Conservation (phyloP, 83 land plant genomes). For the Diphasiastrum complanatum region DNA sequence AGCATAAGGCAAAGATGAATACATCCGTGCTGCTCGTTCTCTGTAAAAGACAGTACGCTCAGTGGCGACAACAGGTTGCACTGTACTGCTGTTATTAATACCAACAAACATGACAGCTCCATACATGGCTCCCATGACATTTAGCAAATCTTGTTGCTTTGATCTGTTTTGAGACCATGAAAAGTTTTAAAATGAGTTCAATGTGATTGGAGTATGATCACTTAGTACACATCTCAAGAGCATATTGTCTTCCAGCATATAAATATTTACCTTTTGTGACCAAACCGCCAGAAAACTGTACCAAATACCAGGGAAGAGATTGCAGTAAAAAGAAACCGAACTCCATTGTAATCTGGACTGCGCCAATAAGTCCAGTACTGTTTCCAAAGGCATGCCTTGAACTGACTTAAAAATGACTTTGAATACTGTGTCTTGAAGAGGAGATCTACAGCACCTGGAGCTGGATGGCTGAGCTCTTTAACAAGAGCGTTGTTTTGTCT, state of each 20-base stretch:
- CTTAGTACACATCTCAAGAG: too few relatives aligned
- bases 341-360: slow-evolving; percentile 10
- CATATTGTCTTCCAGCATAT: background rate
- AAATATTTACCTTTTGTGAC: slow-evolving; percentile 3
- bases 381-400: slow-evolving; percentile 10
- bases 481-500: slow-evolving; percentile 9
- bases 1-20: slow-evolving; percentile 8
- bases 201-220: background rate
- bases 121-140: slow-evolving; percentile 15
- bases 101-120: slow-evolving; percentile 17
- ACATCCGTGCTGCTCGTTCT: slow-evolving; percentile 14
- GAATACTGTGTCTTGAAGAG: background rate
- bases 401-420: background rate
- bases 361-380: slow-evolving; percentile 13
- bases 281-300: slow-evolving; percentile 9
- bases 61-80: slow-evolving; percentile 10
- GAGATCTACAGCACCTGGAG: slow-evolving; percentile 9
- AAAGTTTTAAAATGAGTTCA: background rate
- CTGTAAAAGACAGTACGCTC: slow-evolving; percentile 14
- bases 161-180: background rate
- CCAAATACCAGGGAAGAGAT: slow-evolving; percentile 9
- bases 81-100: slow-evolving; percentile 11
- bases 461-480: slow-evolving; percentile 1
- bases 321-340: background rate
- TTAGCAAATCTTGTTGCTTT: slow-evolving; percentile 7